Evolutionary conservation across 176 grass and related monocot genomes (phyloP).

Genomic region (Aegilops tauschii): DNA sequence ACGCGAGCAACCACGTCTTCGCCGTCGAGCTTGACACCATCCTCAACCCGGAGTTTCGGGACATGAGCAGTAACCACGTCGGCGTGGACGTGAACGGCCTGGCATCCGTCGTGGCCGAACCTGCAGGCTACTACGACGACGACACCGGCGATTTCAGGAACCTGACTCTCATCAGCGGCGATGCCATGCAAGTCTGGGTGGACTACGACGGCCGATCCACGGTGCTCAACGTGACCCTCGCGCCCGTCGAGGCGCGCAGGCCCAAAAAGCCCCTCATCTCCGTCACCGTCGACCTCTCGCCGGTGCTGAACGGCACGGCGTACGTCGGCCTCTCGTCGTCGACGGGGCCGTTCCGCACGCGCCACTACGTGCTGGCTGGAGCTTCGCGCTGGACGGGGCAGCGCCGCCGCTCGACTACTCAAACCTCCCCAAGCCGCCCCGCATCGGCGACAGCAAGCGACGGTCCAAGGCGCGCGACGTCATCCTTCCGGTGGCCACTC

Average conservation of each 20-base stretch:
- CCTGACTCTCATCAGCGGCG: too few species aligned
- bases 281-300: conserved; percentile 27
- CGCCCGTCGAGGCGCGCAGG: neutral
- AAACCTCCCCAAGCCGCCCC: conserved; percentile 29
- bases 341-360: conserved; percentile 39
- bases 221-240: too few species aligned
- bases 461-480: conserved; percentile 19
- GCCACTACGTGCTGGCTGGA: conserved; percentile 77
- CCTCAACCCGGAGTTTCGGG: too few species aligned
- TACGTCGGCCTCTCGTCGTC: conserved; percentile 44
- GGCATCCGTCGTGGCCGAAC: too few species aligned
- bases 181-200: too few species aligned
- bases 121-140: too few species aligned
- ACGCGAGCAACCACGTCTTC: too few species aligned
- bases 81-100: too few species aligned
- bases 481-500: conserved; percentile 6
- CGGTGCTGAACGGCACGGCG: conserved; percentile 22
- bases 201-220: too few species aligned
- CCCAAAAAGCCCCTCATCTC: conserved; percentile 39
- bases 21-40: too few species aligned
- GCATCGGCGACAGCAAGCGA: conserved; percentile 10
- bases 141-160: too few species aligned
- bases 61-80: too few species aligned
- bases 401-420: conserved; percentile 41
- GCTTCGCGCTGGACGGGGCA: conserved; percentile 53